Conservation (phyloP, 1,139 yeast genomes). For the Zygoascus meyerae region DNA sequence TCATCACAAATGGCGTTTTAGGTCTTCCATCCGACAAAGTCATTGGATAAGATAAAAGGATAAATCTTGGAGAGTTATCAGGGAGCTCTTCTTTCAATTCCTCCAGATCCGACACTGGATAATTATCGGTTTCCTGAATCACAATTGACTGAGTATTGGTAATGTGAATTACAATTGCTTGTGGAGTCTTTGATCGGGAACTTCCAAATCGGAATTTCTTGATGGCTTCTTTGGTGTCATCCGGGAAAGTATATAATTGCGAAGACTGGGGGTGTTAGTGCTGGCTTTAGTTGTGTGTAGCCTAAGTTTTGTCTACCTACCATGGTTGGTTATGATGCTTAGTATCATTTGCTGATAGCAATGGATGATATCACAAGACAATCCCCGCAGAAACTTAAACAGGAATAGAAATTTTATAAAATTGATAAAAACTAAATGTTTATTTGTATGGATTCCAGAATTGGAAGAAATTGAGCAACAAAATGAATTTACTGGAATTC, state of each 20-base stretch:
- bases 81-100: conserved; percentile 73
- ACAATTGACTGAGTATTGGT: conserved; percentile 21
- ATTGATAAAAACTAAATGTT: too few relatives aligned
- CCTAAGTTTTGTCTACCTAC: background rate
- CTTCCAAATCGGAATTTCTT: conserved; percentile 69
- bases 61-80: conserved; percentile 71
- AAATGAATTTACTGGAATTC: conserved; percentile 26
- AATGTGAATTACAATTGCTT: conserved; percentile 43
- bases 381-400: too few relatives aligned
- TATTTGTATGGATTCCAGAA: too few relatives aligned
- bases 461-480: background rate
- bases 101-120: conserved; percentile 36
- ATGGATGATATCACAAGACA: too few relatives aligned
- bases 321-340: background rate
- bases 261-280: conserved; percentile 11
- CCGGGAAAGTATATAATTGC: conserved; percentile 54
- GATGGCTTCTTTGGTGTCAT: conserved; percentile 55
- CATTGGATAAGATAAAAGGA: conserved; percentile 73
- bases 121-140: conserved; percentile 21
- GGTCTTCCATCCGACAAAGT: conserved; percentile 65
- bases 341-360: background rate
- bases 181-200: conserved; percentile 57
- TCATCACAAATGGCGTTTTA: conserved; percentile 64
- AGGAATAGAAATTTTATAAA: too few relatives aligned
- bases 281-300: background rate